Base-by-base conservation (phyloP, 108 stramenopile species). In the Pseudonitzschia pungens region DNA sequence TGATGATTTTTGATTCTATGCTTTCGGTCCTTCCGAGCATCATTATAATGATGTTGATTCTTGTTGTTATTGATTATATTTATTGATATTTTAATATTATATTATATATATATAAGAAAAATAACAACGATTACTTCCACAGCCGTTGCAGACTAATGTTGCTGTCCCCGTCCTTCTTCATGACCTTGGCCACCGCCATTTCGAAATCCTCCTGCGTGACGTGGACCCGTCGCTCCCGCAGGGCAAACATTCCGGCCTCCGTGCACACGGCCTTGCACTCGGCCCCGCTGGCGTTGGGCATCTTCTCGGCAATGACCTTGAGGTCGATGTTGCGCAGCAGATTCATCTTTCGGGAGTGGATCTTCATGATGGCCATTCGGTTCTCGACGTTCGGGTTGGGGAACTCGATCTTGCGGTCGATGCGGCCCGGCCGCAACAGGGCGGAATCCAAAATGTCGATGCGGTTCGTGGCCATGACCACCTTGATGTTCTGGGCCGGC, bases 211-310 rank as follows among this genome's bases (percentile, higher is more conserved):
- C 99, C 84, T 99, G 99, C 4, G 98, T 99, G 1, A 99, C 98
- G 82, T 99, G 98, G 33, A 99, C 97, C 57, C 98, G 91, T 70
- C 98, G 87, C 84, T 99, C 98, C 70, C 99, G 83, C 66, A 99
- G 78, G n/a, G 99, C 99, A 83, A 98, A 99, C 99, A 99, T 99
- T 69, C 99, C 99, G 18, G 99, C 99, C 77, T 99, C 99, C 11
- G 98, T 98, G 81, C 99, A 99, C 15, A 99, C 98, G n/a, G 96
- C 98, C 90, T 99, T 98, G 85, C 98, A 98, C 86, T 99, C 99
- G 15, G 99, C 99, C 31, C 99, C 99, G 57, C 94, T 94, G 14
- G 98, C 89, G 81, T 93, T 96, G 42, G 81, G 71, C 96, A 98
- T 97, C 78, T 97, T 97, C 65, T 96, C 94, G 3, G 98, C 97